Percentiles rank a stretch among this genome's conserved stretches.
Evolutionary conservation across 108 stramenopile species (phyloP).

Genomic region (Nitzschia putrida): DNA sequence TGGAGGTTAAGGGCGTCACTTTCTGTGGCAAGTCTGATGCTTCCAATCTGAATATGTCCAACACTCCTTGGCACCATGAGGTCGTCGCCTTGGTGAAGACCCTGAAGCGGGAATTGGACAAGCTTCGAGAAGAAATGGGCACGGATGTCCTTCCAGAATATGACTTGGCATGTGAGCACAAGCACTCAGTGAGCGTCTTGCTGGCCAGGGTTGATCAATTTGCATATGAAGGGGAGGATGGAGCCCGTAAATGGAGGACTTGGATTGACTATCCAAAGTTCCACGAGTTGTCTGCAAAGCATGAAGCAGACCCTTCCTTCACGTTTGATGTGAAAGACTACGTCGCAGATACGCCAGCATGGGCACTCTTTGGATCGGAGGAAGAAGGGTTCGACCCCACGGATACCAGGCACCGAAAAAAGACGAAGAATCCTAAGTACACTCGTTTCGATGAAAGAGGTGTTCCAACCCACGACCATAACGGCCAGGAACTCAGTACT

Average conservation of each 20-base stretch:
- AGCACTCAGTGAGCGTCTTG: slow-evolving; percentile 93
- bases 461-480: slow-evolving; percentile 82
- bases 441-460: slow-evolving; percentile 71
- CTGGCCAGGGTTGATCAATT: slow-evolving; percentile 90
- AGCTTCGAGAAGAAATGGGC: slow-evolving; percentile 57
- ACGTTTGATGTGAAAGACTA: slow-evolving; percentile 87
- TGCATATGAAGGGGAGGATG: slow-evolving; percentile 61
- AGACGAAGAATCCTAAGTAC: slow-evolving; percentile 82
- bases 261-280: slow-evolving; percentile 97
- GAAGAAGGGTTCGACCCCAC: slow-evolving; percentile 96
- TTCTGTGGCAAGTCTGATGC: slow-evolving; percentile 96
- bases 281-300: slow-evolving; percentile 67
- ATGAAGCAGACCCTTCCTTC: slow-evolving; percentile 58
- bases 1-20: slow-evolving; percentile 97
- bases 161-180: slow-evolving; percentile 92
- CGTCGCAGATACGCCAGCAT: slow-evolving; percentile 80
- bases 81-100: slow-evolving; percentile 70
- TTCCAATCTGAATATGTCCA: slow-evolving; percentile 93
- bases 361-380: slow-evolving; percentile 90
- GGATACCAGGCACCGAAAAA: slow-evolving; percentile 79
- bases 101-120: slow-evolving; percentile 65
- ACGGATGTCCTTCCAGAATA: slow-evolving; percentile 71
- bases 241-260: slow-evolving; percentile 85
- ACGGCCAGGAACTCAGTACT: slow-evolving; percentile 47
- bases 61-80: slow-evolving; percentile 96